Base-by-base conservation (phyloP, 768 basidiomycete genomes). In the Leccinum subgranulosum region DNA sequence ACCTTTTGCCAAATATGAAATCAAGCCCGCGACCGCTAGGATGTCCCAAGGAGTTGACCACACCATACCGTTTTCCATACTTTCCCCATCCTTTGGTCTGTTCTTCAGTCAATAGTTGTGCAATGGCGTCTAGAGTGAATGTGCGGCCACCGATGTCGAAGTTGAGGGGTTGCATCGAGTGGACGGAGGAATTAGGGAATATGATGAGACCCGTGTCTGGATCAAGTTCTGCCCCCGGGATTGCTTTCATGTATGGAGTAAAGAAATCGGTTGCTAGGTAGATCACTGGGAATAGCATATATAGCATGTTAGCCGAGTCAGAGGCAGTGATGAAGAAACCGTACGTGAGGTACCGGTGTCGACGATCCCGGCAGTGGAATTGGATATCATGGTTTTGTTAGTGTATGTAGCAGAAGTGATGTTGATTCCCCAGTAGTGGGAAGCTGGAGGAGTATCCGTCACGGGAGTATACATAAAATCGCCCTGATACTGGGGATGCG, bases 391-490 rank as follows among this genome's bases (percentile, higher is more conserved):
- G 3, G 49, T 47, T 5, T 51, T 11, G 3, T 12, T 17, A 29
- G 60, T 58, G 29, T 59, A 69, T 2, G 59, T 59, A 6, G 17
- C 34, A 8, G 21, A 56, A 8, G 63, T 68, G 31, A 69, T 43
- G 29, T 72, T 61, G 41, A 73, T 63, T 7, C 72, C 72, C 73
- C 73, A 73, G 55, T 34, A 73, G 15, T 3, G 2, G 21, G 51
- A 29, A 3, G 72, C 53, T 7, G 71, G 71, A 19, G 3, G 33
- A 31, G 68, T 74, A 21, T 19, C 1, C 45, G 73, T 74, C 54
- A 72, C 49, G 19, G 65, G 72, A 36, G 45, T 50, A 53, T 68
- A 69, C 9, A 53, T 64, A 21, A 73, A 25, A 11, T 49, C 8
- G 17, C 66, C 67, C 17, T 57, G 43, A 51, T 68, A 65, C 64